Evolutionary conservation across 306 rosid species (phyloP).

Genomic region (Fragaria vesca): DNA sequence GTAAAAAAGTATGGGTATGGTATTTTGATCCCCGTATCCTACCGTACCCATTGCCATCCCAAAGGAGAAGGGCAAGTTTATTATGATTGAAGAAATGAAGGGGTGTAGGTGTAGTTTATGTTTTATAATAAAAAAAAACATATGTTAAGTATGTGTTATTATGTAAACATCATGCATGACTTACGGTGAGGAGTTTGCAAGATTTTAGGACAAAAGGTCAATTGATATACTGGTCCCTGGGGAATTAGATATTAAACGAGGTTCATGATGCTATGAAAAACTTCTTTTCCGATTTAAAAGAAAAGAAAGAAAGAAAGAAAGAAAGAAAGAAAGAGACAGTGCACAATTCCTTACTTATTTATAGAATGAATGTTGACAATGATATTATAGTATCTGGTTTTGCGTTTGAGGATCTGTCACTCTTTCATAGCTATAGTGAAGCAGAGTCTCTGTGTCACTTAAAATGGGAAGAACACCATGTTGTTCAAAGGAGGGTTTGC

Average conservation of each 20-base stretch:
- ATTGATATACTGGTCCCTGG: background rate
- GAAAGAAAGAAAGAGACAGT: background rate
- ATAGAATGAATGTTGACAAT: background rate
- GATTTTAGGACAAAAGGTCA: background rate
- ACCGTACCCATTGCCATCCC: too few species aligned
- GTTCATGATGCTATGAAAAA: background rate
- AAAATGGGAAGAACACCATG: conserved; percentile 72
- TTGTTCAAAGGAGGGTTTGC: conserved; percentile 62
- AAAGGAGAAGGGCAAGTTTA: background rate
- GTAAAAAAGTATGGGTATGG: too few species aligned
- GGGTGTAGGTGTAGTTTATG: background rate
- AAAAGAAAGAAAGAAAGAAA: background rate
- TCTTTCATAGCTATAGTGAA: background rate
- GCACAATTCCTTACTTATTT: background rate
- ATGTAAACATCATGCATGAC: background rate
- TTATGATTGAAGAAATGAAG: background rate
- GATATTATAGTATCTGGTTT: background rate
- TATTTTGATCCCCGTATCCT: too few species aligned
- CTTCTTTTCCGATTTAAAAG: too few species aligned
- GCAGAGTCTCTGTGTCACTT: background rate
- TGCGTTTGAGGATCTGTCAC: background rate
- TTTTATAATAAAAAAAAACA: too few species aligned
- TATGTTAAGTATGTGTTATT: too few species aligned
- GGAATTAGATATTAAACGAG: background rate
- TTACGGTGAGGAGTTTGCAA: background rate